Evolutionary conservation across 164 flowering plant species (phyloP).

Genomic region (Sedum album): DNA sequence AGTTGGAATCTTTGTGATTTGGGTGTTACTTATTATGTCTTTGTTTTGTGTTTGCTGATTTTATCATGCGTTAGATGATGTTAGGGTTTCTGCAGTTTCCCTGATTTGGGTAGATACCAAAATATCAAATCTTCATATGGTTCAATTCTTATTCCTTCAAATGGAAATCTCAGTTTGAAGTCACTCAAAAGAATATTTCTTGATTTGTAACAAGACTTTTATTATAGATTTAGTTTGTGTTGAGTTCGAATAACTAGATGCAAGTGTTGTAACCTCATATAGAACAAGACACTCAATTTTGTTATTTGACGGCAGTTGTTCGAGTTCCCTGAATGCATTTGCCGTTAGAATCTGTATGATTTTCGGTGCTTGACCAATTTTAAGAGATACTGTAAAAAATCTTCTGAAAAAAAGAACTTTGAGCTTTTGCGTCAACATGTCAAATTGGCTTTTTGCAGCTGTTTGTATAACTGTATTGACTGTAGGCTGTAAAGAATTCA

Average conservation of each 20-base stretch:
- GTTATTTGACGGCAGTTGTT: too few species aligned
- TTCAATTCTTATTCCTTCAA: background rate
- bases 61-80: background rate
- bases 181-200: background rate
- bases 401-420: too few species aligned
- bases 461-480: background rate
- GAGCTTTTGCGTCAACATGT: too few species aligned
- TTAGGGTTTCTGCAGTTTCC: background rate
- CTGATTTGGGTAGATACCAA: background rate
- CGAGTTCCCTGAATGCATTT: too few species aligned
- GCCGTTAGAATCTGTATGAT: too few species aligned
- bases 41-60: background rate
- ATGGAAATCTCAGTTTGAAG: constrained; percentile 3
- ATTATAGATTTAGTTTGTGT: background rate
- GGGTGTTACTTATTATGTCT: background rate
- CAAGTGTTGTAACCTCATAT: background rate
- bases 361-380: too few species aligned
- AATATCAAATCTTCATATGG: background rate
- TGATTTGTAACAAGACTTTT: background rate
- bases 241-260: background rate
- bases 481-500: constrained; percentile 4
- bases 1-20: background rate
- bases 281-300: too few species aligned
- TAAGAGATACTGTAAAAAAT: too few species aligned
- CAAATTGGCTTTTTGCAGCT: background rate